A percentile compares a stretch with the other conserved stretches of the same genome.
These are phyloP conservation scores for Penicillium cosmopolitanum DNA, from an alignment of 495 filamentous ascomycete genomes.

Conservation along the genomic window DNA sequence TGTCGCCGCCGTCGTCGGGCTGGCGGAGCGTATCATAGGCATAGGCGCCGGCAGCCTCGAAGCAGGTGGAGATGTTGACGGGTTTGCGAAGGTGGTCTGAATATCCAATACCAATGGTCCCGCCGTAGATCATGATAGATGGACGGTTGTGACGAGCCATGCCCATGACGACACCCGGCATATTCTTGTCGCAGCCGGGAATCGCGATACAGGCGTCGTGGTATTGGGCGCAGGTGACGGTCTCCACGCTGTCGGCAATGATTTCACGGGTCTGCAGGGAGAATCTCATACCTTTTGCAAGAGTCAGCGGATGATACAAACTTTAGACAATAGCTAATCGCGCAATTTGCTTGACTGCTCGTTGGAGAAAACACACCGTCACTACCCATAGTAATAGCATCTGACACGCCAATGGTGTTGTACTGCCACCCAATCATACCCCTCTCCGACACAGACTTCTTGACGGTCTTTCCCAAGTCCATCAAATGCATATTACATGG, in stretches of 20 bases:
- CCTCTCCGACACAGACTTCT: slow-evolving; percentile 76
- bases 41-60: slow-evolving; percentile 89
- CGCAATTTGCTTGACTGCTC: background rate
- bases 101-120: slow-evolving; percentile 85
- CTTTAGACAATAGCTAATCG: background rate
- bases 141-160: slow-evolving; percentile 92
- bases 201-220: slow-evolving; percentile 96
- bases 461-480: slow-evolving; percentile 88
- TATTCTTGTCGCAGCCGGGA: slow-evolving; percentile 98
- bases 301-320: background rate
- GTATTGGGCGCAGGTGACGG: slow-evolving; percentile 82
- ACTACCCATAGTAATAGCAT: slow-evolving; percentile 95
- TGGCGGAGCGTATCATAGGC: slow-evolving; percentile 69
- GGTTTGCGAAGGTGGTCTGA: slow-evolving; percentile 74
- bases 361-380: slow-evolving; percentile 64
- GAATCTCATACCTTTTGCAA: slow-evolving; percentile 81
- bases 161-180: slow-evolving; percentile 87
- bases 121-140: slow-evolving; percentile 84
- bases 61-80: slow-evolving; percentile 90
- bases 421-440: slow-evolving; percentile 93
- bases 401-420: slow-evolving; percentile 92
- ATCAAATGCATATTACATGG: slow-evolving; percentile 81
- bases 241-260: slow-evolving; percentile 95
- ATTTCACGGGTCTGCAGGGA: slow-evolving; percentile 94
- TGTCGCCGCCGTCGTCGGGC: slow-evolving; percentile 59